phyloP scores from a whole-genome alignment of 495 filamentous ascomycete genomes.

The Acidiella bohemica region DNA sequence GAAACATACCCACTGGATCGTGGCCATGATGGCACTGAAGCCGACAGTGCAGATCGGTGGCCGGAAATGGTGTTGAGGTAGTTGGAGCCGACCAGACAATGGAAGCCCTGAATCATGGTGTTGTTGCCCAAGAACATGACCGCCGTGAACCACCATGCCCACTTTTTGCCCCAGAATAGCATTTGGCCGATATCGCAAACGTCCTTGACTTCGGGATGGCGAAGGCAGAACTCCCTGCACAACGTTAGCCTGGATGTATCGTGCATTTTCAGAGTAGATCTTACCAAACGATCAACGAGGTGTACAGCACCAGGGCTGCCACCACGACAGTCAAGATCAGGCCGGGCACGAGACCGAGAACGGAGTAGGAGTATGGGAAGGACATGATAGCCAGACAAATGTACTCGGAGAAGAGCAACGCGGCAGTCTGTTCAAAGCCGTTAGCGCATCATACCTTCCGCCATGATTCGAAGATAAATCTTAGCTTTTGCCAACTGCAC shows the following conservation, averaged over 20 bases:
- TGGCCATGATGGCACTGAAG: slow-evolving; percentile 53
- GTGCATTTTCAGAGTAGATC: slow-evolving; percentile 11
- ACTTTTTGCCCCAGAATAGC: slow-evolving; percentile 64
- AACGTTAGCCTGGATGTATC: neutral
- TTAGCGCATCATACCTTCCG: neutral
- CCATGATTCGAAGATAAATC: slow-evolving; percentile 15
- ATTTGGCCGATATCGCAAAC: slow-evolving; percentile 86
- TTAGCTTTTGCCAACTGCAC: slow-evolving; percentile 80
- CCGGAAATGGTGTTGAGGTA: slow-evolving; percentile 85
- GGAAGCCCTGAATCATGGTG: slow-evolving; percentile 74
- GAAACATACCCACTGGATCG: slow-evolving; percentile 64
- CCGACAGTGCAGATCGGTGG: slow-evolving; percentile 58
- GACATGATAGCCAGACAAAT: slow-evolving; percentile 92
- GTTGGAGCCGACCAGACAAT: slow-evolving; percentile 64
- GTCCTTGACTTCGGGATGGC: slow-evolving; percentile 76
- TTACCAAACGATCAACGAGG: slow-evolving; percentile 68
- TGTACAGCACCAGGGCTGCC: slow-evolving; percentile 65
- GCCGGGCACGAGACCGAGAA: slow-evolving; percentile 75
- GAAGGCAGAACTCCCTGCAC: slow-evolving; percentile 63
- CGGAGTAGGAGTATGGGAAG: slow-evolving; percentile 78
- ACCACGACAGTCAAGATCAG: slow-evolving; percentile 68
- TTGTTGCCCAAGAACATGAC: slow-evolving; percentile 87
- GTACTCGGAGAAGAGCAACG: slow-evolving; percentile 78
- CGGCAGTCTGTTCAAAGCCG: slow-evolving; percentile 49
- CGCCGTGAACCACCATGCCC: slow-evolving; percentile 73